Conservation (phyloP, 106 monocot species). For the Phalaenopsis aphrodite region DNA sequence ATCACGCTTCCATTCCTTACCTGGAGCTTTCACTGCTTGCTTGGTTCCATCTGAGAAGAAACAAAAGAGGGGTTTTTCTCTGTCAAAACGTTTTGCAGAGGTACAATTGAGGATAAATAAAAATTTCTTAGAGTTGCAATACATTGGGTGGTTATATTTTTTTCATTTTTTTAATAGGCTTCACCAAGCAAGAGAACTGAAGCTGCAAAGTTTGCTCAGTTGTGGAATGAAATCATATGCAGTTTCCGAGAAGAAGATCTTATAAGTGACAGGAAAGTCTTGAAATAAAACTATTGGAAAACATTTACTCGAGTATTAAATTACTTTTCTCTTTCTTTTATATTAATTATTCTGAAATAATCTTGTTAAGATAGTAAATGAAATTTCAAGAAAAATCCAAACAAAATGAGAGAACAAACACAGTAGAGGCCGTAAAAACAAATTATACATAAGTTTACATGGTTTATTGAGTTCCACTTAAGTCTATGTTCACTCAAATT, state of each 20-base stretch:
- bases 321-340: not conserved
- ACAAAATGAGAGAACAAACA: too few species aligned
- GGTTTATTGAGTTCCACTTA: too few species aligned
- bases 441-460: too few species aligned
- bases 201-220: slow-evolving; percentile 94
- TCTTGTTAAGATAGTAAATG: not conserved
- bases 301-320: not conserved
- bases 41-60: slow-evolving; percentile 84
- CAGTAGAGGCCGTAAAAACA: too few species aligned
- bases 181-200: slow-evolving; percentile 88
- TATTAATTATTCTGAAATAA: not conserved
- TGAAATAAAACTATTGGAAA: slow-evolving; percentile 6
- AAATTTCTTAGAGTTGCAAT: not conserved
- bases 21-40: slow-evolving; percentile 80
- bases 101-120: slow-evolving; percentile 17
- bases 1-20: slow-evolving; percentile 86
- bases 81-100: slow-evolving; percentile 80
- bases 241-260: slow-evolving; percentile 97
- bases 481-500: too few species aligned
- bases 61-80: slow-evolving; percentile 63
- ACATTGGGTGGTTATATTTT: not conserved
- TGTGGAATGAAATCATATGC: slow-evolving; percentile 98
- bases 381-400: too few species aligned
- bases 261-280: slow-evolving; percentile 84
- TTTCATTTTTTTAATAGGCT: slow-evolving; percentile 35